These are phyloP conservation scores for Agrostemma githago DNA, from an alignment of 148 eudicot genomes.

Conservation along the genomic window DNA sequence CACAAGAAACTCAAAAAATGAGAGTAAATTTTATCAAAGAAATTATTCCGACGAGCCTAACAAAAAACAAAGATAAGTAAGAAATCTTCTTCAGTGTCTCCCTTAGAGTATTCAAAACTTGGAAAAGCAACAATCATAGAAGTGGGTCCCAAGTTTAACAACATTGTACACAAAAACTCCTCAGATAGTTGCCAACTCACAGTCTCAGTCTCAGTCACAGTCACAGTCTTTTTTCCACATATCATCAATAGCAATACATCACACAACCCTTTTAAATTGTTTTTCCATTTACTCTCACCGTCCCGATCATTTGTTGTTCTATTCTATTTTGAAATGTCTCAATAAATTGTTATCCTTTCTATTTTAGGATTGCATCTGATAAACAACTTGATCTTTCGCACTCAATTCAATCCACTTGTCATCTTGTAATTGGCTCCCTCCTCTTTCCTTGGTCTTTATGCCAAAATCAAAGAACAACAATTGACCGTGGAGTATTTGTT, in stretches of 20 bases:
- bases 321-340: no score
- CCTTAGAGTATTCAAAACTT: constrained; percentile 7
- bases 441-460: no score
- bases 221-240: constrained; percentile 11
- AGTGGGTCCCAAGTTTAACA: constrained; percentile 29
- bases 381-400: no score
- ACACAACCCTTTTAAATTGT: not conserved
- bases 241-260: not conserved
- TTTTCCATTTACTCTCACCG: not conserved
- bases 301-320: no score
- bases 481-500: no score
- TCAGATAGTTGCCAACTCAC: constrained; percentile 14
- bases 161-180: constrained; percentile 12
- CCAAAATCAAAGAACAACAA: no score
- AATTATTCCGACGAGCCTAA: not conserved
- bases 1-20: not conserved
- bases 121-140: not conserved
- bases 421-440: no score
- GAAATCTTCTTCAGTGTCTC: not conserved
- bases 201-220: not conserved
- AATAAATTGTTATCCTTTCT: no score
- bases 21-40: not conserved
- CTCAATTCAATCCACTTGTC: no score
- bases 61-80: not conserved
- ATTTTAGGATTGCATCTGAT: no score